These are phyloP conservation scores for Globisporangium cystogenes DNA, from an alignment of 352 stramenopile genomes.

Conservation along the genomic window DNA sequence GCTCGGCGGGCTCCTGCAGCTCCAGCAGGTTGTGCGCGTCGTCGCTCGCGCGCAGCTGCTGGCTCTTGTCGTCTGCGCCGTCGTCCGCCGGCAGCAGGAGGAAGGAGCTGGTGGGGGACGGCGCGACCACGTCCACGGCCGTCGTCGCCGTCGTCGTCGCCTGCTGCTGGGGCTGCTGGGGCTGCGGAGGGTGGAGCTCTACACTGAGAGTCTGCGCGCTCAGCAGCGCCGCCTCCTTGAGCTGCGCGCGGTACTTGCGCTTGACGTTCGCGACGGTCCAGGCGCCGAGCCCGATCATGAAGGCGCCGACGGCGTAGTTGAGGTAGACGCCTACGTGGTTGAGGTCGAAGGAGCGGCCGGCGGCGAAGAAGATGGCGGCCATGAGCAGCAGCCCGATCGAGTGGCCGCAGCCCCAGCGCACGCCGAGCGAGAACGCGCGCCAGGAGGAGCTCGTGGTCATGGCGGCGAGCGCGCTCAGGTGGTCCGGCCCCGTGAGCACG, in stretches of 20 bases:
- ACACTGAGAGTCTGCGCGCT: not conserved
- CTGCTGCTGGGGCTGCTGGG: not conserved
- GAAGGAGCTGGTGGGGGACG: constrained; percentile 2
- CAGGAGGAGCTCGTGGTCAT: constrained; percentile 78
- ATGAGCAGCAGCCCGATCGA: constrained; percentile 85
- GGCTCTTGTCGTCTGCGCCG: not conserved
- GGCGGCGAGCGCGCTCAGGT: constrained; percentile 87
- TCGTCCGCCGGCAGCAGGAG: not conserved
- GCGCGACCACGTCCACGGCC: not conserved
- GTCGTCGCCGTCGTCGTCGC: not conserved
- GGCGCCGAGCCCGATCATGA: constrained; percentile 70
- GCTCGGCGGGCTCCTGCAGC: not conserved
- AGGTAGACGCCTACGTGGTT: constrained; percentile 49
- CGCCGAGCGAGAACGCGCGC: constrained; percentile 74
- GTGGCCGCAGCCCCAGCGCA: constrained; percentile 90
- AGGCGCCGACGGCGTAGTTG: constrained; percentile 71
- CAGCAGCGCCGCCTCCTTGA: constrained; percentile 23
- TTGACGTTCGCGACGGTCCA: constrained; percentile 51
- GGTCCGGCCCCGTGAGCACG: constrained; percentile 63
- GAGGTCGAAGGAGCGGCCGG: constrained; percentile 39
- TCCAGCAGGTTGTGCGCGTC: not conserved
- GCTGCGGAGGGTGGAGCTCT: not conserved
- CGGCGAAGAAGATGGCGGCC: constrained; percentile 77
- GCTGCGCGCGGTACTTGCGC: constrained; percentile 41
- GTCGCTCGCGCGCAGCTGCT: constrained; percentile 1